Evolutionary conservation across 1,284 basidiomycete species (phyloP).

Genomic region (Phellopilus nigrolimitatus): DNA sequence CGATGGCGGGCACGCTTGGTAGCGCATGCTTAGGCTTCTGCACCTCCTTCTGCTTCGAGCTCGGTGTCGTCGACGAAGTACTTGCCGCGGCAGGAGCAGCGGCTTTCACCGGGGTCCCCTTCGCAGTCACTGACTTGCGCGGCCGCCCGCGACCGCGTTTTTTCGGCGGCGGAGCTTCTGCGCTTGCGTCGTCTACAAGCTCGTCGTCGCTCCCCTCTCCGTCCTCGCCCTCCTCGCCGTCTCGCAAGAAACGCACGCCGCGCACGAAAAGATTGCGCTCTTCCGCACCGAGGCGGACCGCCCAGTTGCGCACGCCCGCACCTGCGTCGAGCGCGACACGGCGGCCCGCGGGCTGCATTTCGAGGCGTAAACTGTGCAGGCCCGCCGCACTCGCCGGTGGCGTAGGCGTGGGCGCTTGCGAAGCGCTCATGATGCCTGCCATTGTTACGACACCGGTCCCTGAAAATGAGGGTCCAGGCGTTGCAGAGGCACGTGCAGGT

Average conservation of each 20-base stretch:
- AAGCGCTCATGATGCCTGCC: neutral
- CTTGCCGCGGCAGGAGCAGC: neutral
- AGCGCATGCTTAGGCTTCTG: neutral
- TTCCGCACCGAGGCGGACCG: slow-evolving; percentile 47
- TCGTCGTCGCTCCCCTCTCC: slow-evolving; percentile 37
- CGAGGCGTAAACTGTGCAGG: slow-evolving; percentile 46
- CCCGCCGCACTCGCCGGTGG: slow-evolving; percentile 32
- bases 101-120: neutral
- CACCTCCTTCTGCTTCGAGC: neutral
- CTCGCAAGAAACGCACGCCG: slow-evolving; percentile 20
- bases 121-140: neutral
- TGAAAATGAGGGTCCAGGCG: slow-evolving; percentile 23
- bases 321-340: slow-evolving; percentile 50
- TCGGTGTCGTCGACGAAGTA: neutral
- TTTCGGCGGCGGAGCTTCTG: slow-evolving; percentile 4
- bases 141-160: slow-evolving; percentile 20
- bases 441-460: slow-evolving; percentile 21
- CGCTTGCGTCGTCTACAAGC: slow-evolving; percentile 25
- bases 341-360: slow-evolving; percentile 54
- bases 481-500: slow-evolving; percentile 22
- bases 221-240: slow-evolving; percentile 38
- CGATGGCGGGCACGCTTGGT: neutral
- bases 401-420: slow-evolving; percentile 13
- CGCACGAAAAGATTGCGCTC: slow-evolving; percentile 33
- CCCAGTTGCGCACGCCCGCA: slow-evolving; percentile 67